Evolutionary conservation across 768 basidiomycete species (phyloP).

Genomic region (Lactarius indigo): DNA sequence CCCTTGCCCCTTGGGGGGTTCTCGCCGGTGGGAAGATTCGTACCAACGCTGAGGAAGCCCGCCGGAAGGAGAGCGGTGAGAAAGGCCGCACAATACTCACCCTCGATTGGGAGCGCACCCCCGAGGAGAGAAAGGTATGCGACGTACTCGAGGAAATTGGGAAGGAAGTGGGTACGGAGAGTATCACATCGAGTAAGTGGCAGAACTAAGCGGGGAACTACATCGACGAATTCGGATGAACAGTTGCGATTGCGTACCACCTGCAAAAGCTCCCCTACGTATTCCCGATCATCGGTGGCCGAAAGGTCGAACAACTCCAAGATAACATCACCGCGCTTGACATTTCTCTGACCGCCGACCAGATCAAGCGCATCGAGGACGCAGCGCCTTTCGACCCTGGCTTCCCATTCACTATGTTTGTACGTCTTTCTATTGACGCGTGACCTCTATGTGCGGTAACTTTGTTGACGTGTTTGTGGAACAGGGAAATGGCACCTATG

Average conservation of each 20-base stretch:
- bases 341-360: slow-evolving; percentile 39
- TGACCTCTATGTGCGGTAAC: no score
- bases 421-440: slow-evolving; percentile 8
- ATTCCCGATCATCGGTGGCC: slow-evolving; percentile 45
- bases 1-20: slow-evolving; percentile 42
- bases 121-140: slow-evolving; percentile 34
- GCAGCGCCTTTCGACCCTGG: slow-evolving; percentile 40
- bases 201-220: neutral
- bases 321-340: slow-evolving; percentile 45
- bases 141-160: slow-evolving; percentile 40
- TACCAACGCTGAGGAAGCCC: slow-evolving; percentile 37
- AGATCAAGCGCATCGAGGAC: slow-evolving; percentile 44
- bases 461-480: neutral
- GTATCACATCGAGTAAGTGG: slow-evolving; percentile 27
- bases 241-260: slow-evolving; percentile 47
- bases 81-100: slow-evolving; percentile 33
- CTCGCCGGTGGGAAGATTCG: slow-evolving; percentile 40
- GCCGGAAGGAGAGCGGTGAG: slow-evolving; percentile 32
- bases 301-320: slow-evolving; percentile 44
- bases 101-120: slow-evolving; percentile 35
- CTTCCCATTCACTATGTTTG: slow-evolving; percentile 34
- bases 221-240: neutral
- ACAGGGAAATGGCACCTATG: slow-evolving; percentile 10
- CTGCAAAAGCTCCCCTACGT: slow-evolving; percentile 46
- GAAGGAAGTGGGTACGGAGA: slow-evolving; percentile 36